Evolutionary conservation across 441 rosid genomes (phyloP), one percentile per base, ranked within the genome.

Genomic region (Mallotus japonicus): DNA sequence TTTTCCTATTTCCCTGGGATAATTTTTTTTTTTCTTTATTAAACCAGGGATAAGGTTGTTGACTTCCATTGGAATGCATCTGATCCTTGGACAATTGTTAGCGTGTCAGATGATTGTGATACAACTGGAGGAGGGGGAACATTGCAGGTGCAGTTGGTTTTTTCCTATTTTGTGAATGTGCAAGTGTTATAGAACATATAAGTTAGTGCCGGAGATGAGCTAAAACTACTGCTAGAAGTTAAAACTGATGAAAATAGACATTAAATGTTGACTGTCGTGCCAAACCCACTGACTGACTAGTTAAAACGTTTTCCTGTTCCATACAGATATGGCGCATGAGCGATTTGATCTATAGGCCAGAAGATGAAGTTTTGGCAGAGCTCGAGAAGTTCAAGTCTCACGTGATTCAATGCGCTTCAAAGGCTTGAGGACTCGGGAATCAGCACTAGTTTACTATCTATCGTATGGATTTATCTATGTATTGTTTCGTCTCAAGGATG

Each of bases 271-370:
- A 46, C 0, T 37, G 10, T 42, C 8, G 3, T 22, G 17, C n/a
- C 6, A 49, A 50, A 56, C 47, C 54, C 56, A 14, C 49, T 44
- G 42, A 28, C 22, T 63, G 32, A 62, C 34, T n/a, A 12, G 24
- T 17, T 6, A 32, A 73, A 74, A 15, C 3, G 32, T 42, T 42
- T 24, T 49, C 13, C 42, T 65, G 74, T 28, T 55, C 6, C 32
- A 19, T 77, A 76, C 88, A 95, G 99, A 90, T 95, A 86, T 95
- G 99, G 99, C 86, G 99, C 28, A 93, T 95, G 99, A 91, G 88
- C 67, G 99, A 95, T 84, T 79, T 95, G 86, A 82, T 95, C 78
- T 95, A 93, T 83, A 80, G 97, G 80, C 97, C 99, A 0, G 93
- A 95, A 72, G 98, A 95, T 53, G 99, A 95, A 83, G 98, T 95